Conservation (phyloP, 1,284 basidiomycete genomes). For the Takashimella tepidaria region DNA sequence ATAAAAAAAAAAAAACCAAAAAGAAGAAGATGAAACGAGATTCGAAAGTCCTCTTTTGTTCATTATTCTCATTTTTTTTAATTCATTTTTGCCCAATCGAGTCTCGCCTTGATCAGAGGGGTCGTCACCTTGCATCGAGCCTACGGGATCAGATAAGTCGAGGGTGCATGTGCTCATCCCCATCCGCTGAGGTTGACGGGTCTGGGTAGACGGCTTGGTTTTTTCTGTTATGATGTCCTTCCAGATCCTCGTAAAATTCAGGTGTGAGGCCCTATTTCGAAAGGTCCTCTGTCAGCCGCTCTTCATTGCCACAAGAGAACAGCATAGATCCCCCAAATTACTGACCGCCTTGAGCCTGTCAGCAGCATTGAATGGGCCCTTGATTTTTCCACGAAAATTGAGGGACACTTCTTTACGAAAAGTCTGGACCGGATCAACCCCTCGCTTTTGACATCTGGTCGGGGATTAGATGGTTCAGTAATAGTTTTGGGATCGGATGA, state of each 20-base stretch:
- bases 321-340: no score
- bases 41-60: no score
- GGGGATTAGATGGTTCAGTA: background rate
- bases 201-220: slow-evolving; percentile 6
- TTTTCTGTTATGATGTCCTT: slow-evolving; percentile 47
- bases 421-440: slow-evolving; percentile 62
- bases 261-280: slow-evolving; percentile 60
- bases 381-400: slow-evolving; percentile 73
- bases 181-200: slow-evolving; percentile 17
- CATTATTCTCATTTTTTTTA: no score
- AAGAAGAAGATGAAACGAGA: background rate
- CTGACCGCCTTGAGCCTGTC: slow-evolving; percentile 63
- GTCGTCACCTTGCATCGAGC: no score
- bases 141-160: slow-evolving; percentile 26
- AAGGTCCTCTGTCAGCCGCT: no score
- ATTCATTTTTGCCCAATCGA: no score
- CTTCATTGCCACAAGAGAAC: no score
- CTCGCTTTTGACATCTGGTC: slow-evolving; percentile 56
- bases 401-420: slow-evolving; percentile 69
- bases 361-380: slow-evolving; percentile 75
- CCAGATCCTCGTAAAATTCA: slow-evolving; percentile 67
- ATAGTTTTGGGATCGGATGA: background rate
- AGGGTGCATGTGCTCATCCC: slow-evolving; percentile 39
- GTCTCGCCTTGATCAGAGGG: no score
- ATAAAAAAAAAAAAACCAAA: no score